A percentile compares a stretch with the other conserved stretches of the same genome.
phyloP scores from a whole-genome alignment of 495 filamentous ascomycete genomes.

The Penicillium chermesinum region DNA sequence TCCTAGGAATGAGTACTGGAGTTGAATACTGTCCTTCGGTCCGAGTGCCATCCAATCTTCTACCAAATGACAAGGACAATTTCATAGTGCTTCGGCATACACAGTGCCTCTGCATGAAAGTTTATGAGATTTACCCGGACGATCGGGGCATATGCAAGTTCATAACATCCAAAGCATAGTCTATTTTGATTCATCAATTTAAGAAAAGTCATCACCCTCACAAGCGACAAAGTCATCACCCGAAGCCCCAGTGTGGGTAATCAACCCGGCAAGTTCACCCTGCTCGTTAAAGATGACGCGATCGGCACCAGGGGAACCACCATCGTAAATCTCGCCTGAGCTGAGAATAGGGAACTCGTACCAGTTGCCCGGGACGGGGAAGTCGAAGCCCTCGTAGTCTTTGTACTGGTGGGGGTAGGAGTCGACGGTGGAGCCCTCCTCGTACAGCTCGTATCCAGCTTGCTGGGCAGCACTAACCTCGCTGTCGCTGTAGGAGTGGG shows the following conservation, averaged over 20 bases:
- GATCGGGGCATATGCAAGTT: no score
- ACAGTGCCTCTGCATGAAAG: no score
- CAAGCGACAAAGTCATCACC: slow-evolving; percentile 62
- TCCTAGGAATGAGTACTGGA: no score
- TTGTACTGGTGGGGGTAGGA: slow-evolving; percentile 69
- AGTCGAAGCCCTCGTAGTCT: slow-evolving; percentile 68
- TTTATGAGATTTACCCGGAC: no score
- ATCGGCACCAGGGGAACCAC: slow-evolving; percentile 64
- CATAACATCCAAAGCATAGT: not conserved
- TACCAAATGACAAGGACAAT: no score
- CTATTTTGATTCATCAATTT: not conserved
- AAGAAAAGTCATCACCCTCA: slow-evolving; percentile 4
- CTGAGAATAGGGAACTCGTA: slow-evolving; percentile 68
- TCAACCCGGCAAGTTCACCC: slow-evolving; percentile 51
- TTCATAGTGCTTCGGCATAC: not conserved
- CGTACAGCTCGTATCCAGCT: slow-evolving; percentile 45
- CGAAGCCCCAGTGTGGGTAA: slow-evolving; percentile 66
- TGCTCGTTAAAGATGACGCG: slow-evolving; percentile 60
- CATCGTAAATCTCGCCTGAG: slow-evolving; percentile 49
- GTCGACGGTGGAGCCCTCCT: slow-evolving; percentile 42
- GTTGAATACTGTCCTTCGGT: no score
- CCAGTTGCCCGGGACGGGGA: slow-evolving; percentile 57
- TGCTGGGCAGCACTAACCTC: slow-evolving; percentile 46
- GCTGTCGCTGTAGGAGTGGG: slow-evolving; percentile 42
- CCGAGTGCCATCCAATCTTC: no score